Percentiles rank a stretch among this genome's conserved stretches.
These are phyloP conservation scores for Magnolia kwangsiensis DNA, from an alignment of 164 flowering plant genomes.

Conservation along the genomic window DNA sequence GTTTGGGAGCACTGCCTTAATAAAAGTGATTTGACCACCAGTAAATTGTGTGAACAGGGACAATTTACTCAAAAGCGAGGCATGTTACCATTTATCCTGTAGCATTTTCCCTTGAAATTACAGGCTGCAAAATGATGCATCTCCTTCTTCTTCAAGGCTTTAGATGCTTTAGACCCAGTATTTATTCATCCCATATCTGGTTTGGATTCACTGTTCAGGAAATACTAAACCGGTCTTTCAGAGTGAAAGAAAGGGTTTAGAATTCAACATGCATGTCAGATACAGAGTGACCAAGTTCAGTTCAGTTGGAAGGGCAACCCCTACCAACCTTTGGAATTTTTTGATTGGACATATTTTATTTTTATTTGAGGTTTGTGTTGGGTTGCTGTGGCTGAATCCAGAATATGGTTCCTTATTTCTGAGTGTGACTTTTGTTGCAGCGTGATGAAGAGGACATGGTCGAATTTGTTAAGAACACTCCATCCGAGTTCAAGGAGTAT, in stretches of 20 bases:
- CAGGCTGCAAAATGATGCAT: not conserved
- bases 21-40: no score
- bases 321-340: not conserved
- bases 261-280: not conserved
- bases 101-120: not conserved
- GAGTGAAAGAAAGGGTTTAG: not conserved
- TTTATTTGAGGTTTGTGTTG: not conserved
- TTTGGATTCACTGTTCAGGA: not conserved
- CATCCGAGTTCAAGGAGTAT: constrained; percentile 82
- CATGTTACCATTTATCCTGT: no score
- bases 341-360: not conserved
- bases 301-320: not conserved
- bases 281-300: not conserved
- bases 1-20: no score
- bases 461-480: constrained; percentile 74
- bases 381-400: not conserved
- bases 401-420: not conserved
- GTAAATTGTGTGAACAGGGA: no score
- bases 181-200: not conserved
- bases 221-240: not conserved
- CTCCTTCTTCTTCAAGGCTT: not conserved
- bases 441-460: constrained; percentile 90
- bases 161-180: not conserved
- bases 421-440: constrained; percentile 34
- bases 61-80: no score